Evolutionary conservation across 495 filamentous ascomycete species (phyloP).

Genomic region (Lindgomyces ingoldianus): DNA sequence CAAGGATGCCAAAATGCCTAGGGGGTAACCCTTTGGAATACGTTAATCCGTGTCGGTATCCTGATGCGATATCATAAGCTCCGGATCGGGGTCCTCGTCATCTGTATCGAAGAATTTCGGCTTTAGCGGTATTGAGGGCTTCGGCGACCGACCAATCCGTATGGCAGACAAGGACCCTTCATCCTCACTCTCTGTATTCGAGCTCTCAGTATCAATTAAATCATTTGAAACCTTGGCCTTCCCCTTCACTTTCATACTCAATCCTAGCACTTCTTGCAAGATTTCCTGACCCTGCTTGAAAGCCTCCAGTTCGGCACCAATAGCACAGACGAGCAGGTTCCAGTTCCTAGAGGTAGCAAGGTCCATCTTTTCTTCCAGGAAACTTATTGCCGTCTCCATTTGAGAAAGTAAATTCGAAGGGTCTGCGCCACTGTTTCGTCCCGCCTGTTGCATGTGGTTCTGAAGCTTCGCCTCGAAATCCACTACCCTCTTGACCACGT

Average conservation of each 20-base stretch:
- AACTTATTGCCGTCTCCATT: slow-evolving; percentile 58
- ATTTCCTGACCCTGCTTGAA: slow-evolving; percentile 69
- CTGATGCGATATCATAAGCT: slow-evolving; percentile 50
- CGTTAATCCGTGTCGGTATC: slow-evolving; percentile 40
- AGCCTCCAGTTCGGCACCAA: slow-evolving; percentile 86
- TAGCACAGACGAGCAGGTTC: slow-evolving; percentile 85
- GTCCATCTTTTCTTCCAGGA: slow-evolving; percentile 62
- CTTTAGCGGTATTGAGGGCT: not conserved
- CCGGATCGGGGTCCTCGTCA: slow-evolving; percentile 44
- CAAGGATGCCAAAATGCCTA: too few species aligned
- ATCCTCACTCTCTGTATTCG: slow-evolving; percentile 14
- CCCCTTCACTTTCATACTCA: slow-evolving; percentile 15
- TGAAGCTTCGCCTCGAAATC: slow-evolving; percentile 68
- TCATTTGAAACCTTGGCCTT: slow-evolving; percentile 7
- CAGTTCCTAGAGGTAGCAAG: slow-evolving; percentile 68
- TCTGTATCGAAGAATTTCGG: slow-evolving; percentile 34
- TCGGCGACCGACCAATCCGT: slow-evolving; percentile 16
- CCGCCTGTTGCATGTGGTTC: slow-evolving; percentile 51
- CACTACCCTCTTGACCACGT: slow-evolving; percentile 61
- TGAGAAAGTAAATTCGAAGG: slow-evolving; percentile 51
- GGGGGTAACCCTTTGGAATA: not conserved
- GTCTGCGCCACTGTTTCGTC: slow-evolving; percentile 5
- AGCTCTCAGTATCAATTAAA: slow-evolving; percentile 21
- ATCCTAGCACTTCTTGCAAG: slow-evolving; percentile 55
- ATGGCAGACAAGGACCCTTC: slow-evolving; percentile 25